Conservation (phyloP, 768 basidiomycete genomes). For the Stropharia rugosoannulata region DNA sequence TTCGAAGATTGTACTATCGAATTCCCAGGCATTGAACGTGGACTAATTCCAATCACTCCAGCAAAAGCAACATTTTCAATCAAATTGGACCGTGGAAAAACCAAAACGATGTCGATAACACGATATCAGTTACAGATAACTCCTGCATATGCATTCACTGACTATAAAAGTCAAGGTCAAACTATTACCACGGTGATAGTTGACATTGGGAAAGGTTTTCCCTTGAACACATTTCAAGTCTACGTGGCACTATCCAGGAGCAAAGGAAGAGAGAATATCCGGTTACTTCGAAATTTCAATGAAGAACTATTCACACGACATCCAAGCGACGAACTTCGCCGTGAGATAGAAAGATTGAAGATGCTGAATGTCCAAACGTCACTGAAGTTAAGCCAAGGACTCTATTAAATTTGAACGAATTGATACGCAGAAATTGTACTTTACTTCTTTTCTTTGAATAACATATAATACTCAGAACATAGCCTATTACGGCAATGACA, state of each 20-base stretch:
- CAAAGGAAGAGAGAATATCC: slow-evolving; percentile 17
- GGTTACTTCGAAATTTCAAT: slow-evolving; percentile 8
- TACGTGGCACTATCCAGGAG: slow-evolving; percentile 35
- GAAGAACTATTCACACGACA: slow-evolving; percentile 2
- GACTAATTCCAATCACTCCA: slow-evolving; percentile 25
- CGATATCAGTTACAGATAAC: slow-evolving; percentile 30
- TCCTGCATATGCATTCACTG: slow-evolving; percentile 35
- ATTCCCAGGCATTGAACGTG: too few species aligned
- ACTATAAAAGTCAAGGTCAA: slow-evolving; percentile 39
- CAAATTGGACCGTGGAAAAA: not conserved
- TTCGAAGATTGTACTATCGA: too few species aligned
- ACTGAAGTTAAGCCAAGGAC: too few species aligned
- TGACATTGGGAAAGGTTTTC: slow-evolving; percentile 31
- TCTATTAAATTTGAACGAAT: too few species aligned
- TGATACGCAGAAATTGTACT: too few species aligned
- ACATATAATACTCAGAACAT: too few species aligned
- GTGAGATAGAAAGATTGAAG: slow-evolving; percentile 2
- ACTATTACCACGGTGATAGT: slow-evolving; percentile 32
- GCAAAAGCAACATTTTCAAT: slow-evolving; percentile 3
- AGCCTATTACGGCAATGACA: too few species aligned
- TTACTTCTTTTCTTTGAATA: too few species aligned
- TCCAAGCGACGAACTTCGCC: slow-evolving; percentile 5
- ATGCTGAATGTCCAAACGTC: not conserved
- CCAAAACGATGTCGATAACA: not conserved
- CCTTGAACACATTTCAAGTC: slow-evolving; percentile 28